Evolutionary conservation across 257 asterid genomes (phyloP).

Genomic region (Paulownia fortunei): DNA sequence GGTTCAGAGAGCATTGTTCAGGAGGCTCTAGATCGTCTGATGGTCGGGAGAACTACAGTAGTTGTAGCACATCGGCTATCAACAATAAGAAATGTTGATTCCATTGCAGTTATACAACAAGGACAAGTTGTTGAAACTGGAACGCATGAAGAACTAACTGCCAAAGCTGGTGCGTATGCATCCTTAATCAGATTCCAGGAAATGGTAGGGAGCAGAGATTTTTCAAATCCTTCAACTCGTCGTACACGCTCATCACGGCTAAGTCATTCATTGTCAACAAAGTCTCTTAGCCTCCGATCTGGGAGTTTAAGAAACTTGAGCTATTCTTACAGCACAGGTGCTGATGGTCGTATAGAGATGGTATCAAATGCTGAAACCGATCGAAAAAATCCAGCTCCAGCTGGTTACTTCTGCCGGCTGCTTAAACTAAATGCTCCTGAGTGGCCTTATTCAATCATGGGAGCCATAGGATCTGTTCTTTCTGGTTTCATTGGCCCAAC

Average conservation of each 20-base stretch:
- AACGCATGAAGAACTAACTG: constrained; percentile 85
- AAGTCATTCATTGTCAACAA: constrained; percentile 89
- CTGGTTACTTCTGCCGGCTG: constrained; percentile 82
- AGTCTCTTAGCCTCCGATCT: constrained; percentile 95
- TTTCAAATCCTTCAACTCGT: constrained; percentile 86
- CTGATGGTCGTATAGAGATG: constrained; percentile 98
- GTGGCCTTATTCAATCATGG: constrained; percentile 97
- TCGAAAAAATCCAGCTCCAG: constrained; percentile 82
- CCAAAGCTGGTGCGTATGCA: constrained; percentile 90
- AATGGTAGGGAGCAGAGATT: constrained; percentile 84
- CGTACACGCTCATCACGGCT: constrained; percentile 87
- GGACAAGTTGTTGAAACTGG: constrained; percentile 97
- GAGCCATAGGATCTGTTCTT: constrained; percentile 91
- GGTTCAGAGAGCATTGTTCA: constrained; percentile 93
- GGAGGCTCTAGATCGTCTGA: constrained; percentile 91
- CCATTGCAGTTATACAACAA: constrained; percentile 92
- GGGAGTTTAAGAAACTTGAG: constrained; percentile 89
- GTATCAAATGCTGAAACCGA: constrained; percentile 93
- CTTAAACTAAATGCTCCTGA: constrained; percentile 92
- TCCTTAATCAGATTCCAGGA: constrained; percentile 88
- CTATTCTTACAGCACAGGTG: constrained; percentile 95
- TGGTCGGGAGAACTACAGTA: constrained; percentile 91
- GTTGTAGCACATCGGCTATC: constrained; percentile 97
- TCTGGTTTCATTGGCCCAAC: constrained; percentile 96
- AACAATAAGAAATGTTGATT: constrained; percentile 85